Conservation (phyloP, 805 yeast species). For the Lachancea nothofagi region DNA sequence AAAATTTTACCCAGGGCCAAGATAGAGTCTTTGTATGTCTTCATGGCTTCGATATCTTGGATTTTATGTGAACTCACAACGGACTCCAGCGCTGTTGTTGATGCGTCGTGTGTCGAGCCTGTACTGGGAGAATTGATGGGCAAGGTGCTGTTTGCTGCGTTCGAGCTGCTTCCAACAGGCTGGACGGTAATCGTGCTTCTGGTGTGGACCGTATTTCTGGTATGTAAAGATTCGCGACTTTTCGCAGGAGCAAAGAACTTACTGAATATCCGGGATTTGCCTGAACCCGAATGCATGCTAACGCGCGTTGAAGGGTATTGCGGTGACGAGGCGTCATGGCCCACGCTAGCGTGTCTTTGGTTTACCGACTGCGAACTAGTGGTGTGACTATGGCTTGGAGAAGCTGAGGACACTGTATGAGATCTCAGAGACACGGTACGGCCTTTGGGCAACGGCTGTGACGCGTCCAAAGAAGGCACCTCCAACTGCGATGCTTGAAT, state of each 20-base stretch:
- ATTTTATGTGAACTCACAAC: constrained; percentile 2
- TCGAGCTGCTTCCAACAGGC: background rate
- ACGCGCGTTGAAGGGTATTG: no score
- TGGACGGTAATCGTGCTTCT: constrained; percentile 3
- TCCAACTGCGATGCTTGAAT: constrained; percentile 9
- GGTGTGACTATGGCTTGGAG: no score
- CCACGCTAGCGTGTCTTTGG: background rate
- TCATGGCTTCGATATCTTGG: constrained; percentile 11
- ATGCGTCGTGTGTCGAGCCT: background rate
- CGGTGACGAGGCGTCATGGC: background rate
- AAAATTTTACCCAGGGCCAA: constrained; percentile 10
- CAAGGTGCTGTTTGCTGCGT: background rate
- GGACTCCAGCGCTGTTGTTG: background rate
- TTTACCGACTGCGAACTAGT: no score
- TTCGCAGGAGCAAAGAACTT: constrained; percentile 6
- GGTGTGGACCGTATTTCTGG: background rate
- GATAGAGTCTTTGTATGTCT: constrained; percentile 14
- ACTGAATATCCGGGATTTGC: constrained; percentile 6
- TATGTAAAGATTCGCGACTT: constrained; percentile 4
- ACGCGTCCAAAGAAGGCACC: background rate
- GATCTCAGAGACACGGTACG: background rate
- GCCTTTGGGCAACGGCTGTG: background rate
- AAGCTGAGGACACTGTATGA: background rate
- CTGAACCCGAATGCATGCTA: no score
- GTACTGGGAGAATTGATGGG: background rate